phyloP scores from a whole-genome alignment of 108 stramenopile species.

The Fragilariopsis cylindrus region DNA sequence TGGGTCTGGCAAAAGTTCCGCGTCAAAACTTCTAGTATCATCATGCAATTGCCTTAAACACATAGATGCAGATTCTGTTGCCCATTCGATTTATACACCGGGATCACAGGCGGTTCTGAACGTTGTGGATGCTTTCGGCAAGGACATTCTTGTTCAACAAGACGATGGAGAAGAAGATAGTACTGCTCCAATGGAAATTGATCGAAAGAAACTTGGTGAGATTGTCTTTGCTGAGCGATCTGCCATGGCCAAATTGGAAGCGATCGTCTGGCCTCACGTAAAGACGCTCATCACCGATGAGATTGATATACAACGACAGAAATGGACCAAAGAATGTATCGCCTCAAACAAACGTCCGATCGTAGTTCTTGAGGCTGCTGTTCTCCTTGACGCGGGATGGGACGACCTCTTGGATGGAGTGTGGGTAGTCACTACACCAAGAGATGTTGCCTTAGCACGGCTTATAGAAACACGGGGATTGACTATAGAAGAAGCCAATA shows the following conservation, averaged over 20 bases:
- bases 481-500: slow-evolving; percentile 57
- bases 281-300: slow-evolving; percentile 43
- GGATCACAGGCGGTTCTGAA: slow-evolving; percentile 57
- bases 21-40: slow-evolving; percentile 65
- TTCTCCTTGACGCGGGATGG: slow-evolving; percentile 81
- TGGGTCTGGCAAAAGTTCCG: slow-evolving; percentile 77
- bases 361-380: slow-evolving; percentile 75
- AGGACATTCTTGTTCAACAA: slow-evolving; percentile 37
- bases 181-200: slow-evolving; percentile 31
- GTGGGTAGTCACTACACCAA: slow-evolving; percentile 66
- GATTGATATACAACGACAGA: slow-evolving; percentile 43
- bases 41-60: slow-evolving; percentile 53
- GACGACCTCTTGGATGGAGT: slow-evolving; percentile 77
- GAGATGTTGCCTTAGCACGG: slow-evolving; percentile 50
- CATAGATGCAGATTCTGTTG: slow-evolving; percentile 77
- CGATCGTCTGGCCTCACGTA: slow-evolving; percentile 85
- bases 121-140: slow-evolving; percentile 61
- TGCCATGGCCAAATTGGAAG: slow-evolving; percentile 71
- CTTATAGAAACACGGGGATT: slow-evolving; percentile 61
- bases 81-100: slow-evolving; percentile 73
- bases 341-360: slow-evolving; percentile 23
- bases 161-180: slow-evolving; percentile 16
- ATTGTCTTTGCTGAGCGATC: slow-evolving; percentile 73
- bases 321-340: slow-evolving; percentile 22
- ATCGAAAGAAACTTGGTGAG: slow-evolving; percentile 66